Evolutionary conservation across 169 alveolate genomes (phyloP).

Genomic region (Plasmodium blacklocki): DNA sequence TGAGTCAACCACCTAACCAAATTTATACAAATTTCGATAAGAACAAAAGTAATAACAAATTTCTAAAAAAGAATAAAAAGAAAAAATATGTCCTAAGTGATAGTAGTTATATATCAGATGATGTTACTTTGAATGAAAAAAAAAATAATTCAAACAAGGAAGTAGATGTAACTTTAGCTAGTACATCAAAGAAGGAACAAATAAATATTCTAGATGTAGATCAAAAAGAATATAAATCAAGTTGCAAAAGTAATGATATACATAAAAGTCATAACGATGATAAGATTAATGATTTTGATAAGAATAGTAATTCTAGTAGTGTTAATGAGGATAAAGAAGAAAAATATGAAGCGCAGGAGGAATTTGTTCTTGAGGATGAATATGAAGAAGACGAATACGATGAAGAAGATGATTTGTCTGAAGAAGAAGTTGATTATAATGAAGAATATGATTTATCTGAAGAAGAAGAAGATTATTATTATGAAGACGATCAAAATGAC

Average conservation of each 20-base stretch:
- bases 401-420: not conserved
- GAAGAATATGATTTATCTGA: not conserved
- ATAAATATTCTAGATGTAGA: not conserved
- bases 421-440: not conserved
- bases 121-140: not conserved
- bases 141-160: not conserved
- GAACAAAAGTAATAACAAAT: not conserved
- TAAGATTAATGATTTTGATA: not conserved
- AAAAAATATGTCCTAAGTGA: conserved; percentile 46
- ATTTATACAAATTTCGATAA: not conserved
- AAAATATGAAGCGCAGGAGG: not conserved
- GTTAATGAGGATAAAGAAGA: conserved; percentile 5
- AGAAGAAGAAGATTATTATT: not conserved
- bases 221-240: not conserved
- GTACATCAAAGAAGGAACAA: not conserved
- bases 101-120: conserved; percentile 18
- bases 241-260: not conserved
- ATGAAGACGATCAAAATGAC: not conserved
- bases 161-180: not conserved
- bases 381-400: conserved; percentile 12
- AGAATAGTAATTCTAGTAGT: not conserved
- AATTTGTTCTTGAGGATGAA: not conserved
- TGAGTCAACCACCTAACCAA: not conserved
- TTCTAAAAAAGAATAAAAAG: conserved; percentile 17
- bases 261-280: too few species aligned